Base-by-base conservation (phyloP, 805 yeast genomes). In the Schizosaccharomyces lindneri region DNA sequence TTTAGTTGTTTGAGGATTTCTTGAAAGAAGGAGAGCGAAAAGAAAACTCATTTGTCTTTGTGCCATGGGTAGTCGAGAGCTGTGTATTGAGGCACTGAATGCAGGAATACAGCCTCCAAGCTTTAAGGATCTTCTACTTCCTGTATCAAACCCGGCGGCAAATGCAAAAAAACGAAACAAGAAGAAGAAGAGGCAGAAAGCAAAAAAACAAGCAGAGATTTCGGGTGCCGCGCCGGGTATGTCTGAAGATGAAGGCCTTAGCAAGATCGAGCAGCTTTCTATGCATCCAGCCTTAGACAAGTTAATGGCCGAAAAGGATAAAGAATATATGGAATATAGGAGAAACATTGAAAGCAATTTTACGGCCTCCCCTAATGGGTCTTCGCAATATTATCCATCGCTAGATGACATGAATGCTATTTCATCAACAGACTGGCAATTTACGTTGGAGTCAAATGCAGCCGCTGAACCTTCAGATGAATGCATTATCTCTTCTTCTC, bases 161-260 rank as follows among this genome's bases (percentile, higher is more conserved):
- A 63, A 63, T 31, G 59, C 59, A 32, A 31, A 55, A n/a, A 63
- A 63, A 59, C 63, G 63, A 36, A 63, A 63, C 61, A 63, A 63
- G 60, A 63, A 63, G 36, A 63, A 63, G 63, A 63, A 63, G 60
- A 48, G 24, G 27, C 36, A 21, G 17, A 51, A 51, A 51, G 57
- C 57, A 15, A 51, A 51, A 17, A 51, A 51, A n/a, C 19, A 21
- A 19, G 57, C 27, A 7, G 57, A 21, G 13, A n/a, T 13, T 51
- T 17, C 31, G 1, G 57, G 39, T 5, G 51, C 21, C 27, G 21
- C 51, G 21, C 15, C 41, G 4, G 41, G 41, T 3, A 36, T 36
- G 17, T 36, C 41, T 36, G 41, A 36, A 13, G 41, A 36, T 36
- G 41, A 36, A 13, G 41, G 41, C 3, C 41, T 36, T 5, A 36